phyloP scores from a whole-genome alignment of 116 monocot species.

The Cymodocea nodosa region DNA sequence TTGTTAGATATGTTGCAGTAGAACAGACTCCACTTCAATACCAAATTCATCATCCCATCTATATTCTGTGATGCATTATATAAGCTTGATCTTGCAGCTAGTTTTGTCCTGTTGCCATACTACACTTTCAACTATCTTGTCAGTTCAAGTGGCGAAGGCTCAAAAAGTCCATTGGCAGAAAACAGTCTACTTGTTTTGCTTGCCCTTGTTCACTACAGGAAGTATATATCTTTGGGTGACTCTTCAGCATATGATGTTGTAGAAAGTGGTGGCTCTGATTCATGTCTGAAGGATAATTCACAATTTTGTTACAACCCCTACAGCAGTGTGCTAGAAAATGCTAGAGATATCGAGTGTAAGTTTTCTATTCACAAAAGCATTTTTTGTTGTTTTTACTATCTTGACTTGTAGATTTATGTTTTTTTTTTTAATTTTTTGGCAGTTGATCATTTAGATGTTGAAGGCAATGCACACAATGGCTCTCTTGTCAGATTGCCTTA shows the following conservation, averaged over 20 bases:
- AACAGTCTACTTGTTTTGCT: conserved; percentile 79
- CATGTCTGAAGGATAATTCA: conserved; percentile 35
- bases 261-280: conserved; percentile 20
- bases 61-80: conserved; percentile 3
- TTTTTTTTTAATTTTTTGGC: conserved; percentile 49
- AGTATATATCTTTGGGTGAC: conserved; percentile 26
- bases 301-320: conserved; percentile 67
- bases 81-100: conserved; percentile 59
- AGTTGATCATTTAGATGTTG: conserved; percentile 94
- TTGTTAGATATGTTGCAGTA: too few relatives aligned
- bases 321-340: conserved; percentile 67
- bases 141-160: conserved; percentile 62
- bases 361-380: neutral
- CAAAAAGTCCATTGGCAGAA: conserved; percentile 64
- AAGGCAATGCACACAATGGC: conserved; percentile 66
- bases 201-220: conserved; percentile 76
- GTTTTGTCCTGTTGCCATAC: conserved; percentile 85
- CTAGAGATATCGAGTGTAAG: conserved; percentile 81
- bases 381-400: neutral
- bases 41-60: too few relatives aligned
- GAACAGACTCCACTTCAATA: too few relatives aligned
- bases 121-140: conserved; percentile 94
- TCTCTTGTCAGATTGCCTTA: conserved; percentile 84
- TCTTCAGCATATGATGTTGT: conserved; percentile 12
- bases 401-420: neutral